Conservation (phyloP, 768 basidiomycete genomes). For the Scleroderma citrinum region DNA sequence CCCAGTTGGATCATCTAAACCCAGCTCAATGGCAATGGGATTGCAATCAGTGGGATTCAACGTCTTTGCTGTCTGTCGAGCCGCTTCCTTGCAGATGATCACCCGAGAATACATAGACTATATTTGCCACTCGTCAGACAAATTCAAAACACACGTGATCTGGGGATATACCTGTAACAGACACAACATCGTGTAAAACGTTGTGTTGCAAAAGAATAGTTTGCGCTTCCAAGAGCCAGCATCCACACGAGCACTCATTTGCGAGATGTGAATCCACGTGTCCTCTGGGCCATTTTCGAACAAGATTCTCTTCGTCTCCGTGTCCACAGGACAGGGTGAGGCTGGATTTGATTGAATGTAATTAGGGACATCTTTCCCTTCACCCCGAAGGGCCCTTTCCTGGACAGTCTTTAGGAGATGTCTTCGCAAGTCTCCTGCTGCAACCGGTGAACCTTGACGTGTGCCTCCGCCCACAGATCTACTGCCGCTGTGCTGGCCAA, state of each 20-base stretch:
- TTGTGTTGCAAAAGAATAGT: constrained; percentile 87
- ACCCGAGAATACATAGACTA: constrained; percentile 89
- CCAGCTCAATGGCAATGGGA: constrained; percentile 76
- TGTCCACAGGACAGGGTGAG: constrained; percentile 7
- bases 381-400: constrained; percentile 41
- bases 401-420: constrained; percentile 73
- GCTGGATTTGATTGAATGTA: constrained; percentile 15
- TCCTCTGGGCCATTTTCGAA: constrained; percentile 31
- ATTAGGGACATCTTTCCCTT: constrained; percentile 26
- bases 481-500: constrained; percentile 29
- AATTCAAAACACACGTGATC: background rate
- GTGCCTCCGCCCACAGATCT: constrained; percentile 42
- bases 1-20: constrained; percentile 80
- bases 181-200: constrained; percentile 86
- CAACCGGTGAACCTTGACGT: constrained; percentile 40
- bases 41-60: constrained; percentile 67
- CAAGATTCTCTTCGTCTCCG: background rate
- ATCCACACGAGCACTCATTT: constrained; percentile 15
- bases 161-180: constrained; percentile 63
- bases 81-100: constrained; percentile 75
- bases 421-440: constrained; percentile 68
- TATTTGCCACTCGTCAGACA: constrained; percentile 5
- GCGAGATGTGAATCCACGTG: constrained; percentile 50
- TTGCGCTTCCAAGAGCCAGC: constrained; percentile 36
- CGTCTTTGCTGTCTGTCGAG: constrained; percentile 59